These are phyloP conservation scores for Myrica gale DNA, from an alignment of 306 rosid species.

Conservation along the genomic window DNA sequence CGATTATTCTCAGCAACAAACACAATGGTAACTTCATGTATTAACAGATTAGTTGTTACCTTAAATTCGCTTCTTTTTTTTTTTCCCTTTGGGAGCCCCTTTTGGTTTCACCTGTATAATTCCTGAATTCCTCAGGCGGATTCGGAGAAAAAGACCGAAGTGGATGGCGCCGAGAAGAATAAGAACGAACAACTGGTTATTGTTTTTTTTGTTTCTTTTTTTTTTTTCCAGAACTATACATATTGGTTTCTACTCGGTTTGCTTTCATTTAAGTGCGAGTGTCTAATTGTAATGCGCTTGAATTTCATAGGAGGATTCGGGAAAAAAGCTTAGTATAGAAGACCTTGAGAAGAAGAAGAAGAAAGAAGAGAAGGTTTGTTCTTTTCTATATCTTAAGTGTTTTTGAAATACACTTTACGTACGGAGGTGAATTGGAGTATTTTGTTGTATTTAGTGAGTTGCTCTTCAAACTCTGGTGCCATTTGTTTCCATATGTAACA, in stretches of 20 bases:
- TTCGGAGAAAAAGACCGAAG: conserved; percentile 26
- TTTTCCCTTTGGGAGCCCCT: background rate
- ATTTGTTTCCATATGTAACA: no score
- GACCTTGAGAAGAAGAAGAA: conserved; percentile 94
- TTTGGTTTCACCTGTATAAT: background rate
- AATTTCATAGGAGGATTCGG: background rate
- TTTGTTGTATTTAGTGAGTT: background rate
- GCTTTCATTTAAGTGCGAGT: background rate
- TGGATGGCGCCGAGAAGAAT: background rate
- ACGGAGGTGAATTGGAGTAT: background rate
- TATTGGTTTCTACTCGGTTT: background rate
- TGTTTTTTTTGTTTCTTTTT: background rate
- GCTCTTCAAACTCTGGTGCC: no score
- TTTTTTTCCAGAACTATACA: no score
- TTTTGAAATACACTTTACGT: background rate
- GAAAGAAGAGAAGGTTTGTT: conserved; percentile 78
- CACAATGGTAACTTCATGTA: conserved; percentile 1
- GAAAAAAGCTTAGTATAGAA: conserved; percentile 27
- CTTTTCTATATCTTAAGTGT: background rate
- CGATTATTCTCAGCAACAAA: background rate
- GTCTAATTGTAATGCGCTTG: background rate
- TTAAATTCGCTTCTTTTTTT: background rate
- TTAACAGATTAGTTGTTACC: background rate
- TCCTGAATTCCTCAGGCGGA: conserved; percentile 31
- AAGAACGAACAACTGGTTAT: background rate